Evolutionary conservation across 2,329 filamentous ascomycete species (phyloP), one percentile per base, ranked within the genome.

Genomic region (Fusarium proliferatum): DNA sequence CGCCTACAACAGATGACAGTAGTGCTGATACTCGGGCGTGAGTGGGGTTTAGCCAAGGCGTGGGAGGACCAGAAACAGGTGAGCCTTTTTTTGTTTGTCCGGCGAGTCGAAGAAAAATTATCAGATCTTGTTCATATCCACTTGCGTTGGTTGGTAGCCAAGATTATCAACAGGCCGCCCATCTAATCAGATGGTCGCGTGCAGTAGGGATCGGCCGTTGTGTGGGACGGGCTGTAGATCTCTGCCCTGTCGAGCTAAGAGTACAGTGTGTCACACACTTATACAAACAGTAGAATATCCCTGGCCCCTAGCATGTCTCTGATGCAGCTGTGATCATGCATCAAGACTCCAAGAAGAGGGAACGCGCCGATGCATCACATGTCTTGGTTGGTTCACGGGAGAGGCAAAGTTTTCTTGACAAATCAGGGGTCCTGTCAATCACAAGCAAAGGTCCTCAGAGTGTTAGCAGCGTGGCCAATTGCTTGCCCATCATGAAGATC

Each of bases 101-200:
- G 26, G 30, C 30, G 13, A 6, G 33, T 38, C n/a, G 2, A n/a
- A 55, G 28, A 45, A 43, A 38, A 38, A 45, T 67, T 67, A 67
- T 67, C 64, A 45, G 64, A 67, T 67, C 64, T 64, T 64, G 49
- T 23, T 41, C 19, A n/a, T 26, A 34, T 56, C 63, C 63, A 66
- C 63, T 64, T 21, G 19, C 6, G 51, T 51, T 61, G 52, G 62
- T 33, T 59, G 28, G 26, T 33, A 66, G 61, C 64, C 52, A 67
- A 67, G 64, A 61, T 67, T 61, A 67, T 67, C 64, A 61, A 36
- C 23, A n/a, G 42, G 42, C 28, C 26, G n/a, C 11, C 49, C 62
- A 67, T 67, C 64, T 67, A 67, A 67, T 67, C 64, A 67, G 64
- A 67, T 67, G 64, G 11, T 67, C 23, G 12, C 26, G 52, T 34